A percentile compares a stretch with the other conserved stretches of the same genome.
Evolutionary conservation across 2,329 filamentous ascomycete species (phyloP).

Genomic region (Zymoseptoria tritici): DNA sequence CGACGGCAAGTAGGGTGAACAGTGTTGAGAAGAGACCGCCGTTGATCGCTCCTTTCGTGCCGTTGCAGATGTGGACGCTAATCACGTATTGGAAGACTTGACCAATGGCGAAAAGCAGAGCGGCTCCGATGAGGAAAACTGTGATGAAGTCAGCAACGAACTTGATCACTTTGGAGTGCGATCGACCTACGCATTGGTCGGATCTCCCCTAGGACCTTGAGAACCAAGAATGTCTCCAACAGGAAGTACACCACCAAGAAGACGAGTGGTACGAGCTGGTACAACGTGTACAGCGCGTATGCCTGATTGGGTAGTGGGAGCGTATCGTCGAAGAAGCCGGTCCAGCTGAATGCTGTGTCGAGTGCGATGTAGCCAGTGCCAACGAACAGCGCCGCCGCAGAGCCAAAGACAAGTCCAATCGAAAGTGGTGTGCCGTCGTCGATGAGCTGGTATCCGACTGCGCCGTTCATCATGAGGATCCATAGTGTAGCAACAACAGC

Average conservation of each 20-base stretch:
- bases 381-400: conserved; percentile 66
- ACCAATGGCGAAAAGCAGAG: conserved; percentile 77
- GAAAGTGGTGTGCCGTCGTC: conserved; percentile 89
- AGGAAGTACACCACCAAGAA: conserved; percentile 84
- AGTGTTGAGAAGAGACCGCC: conserved; percentile 87
- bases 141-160: conserved; percentile 8
- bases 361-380: conserved; percentile 94
- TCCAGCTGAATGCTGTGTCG: conserved; percentile 85
- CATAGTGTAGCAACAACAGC: conserved; percentile 81
- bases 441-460: conserved; percentile 86
- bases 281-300: conserved; percentile 87
- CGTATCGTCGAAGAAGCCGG: conserved; percentile 60
- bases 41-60: conserved; percentile 78
- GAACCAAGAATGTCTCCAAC: conserved; percentile 74
- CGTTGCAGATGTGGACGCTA: conserved; percentile 82
- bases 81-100: conserved; percentile 96
- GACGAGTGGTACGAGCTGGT: conserved; percentile 79
- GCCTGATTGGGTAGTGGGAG: conserved; percentile 51
- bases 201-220: conserved; percentile 77
- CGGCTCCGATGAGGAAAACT: conserved; percentile 69
- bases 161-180: not conserved
- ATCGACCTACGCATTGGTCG: conserved; percentile 69
- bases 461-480: conserved; percentile 49
- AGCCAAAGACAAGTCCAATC: conserved; percentile 64
- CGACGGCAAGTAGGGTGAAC: conserved; percentile 79